A percentile compares a stretch with the other conserved stretches of the same genome.
Conservation (phyloP, 73 alveolate genomes). For the Paramecium octaurelia region DNA sequence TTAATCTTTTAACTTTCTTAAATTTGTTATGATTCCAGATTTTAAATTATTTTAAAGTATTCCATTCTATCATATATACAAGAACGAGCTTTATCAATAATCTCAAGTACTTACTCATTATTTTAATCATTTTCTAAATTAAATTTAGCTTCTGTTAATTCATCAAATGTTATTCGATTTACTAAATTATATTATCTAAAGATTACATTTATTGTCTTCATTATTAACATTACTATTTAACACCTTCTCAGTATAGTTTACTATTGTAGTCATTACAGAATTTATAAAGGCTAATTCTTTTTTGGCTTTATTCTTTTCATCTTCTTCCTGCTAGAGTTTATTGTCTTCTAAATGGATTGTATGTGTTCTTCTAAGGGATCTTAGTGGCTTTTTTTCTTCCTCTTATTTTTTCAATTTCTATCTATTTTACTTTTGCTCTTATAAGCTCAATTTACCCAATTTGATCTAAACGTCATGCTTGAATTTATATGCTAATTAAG, state of each 20-base stretch:
- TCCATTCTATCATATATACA: conserved; percentile 26
- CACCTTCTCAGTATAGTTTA: conserved; percentile 22
- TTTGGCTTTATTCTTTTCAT: background rate
- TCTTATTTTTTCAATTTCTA: background rate
- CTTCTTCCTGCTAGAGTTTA: background rate
- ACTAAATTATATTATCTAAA: background rate
- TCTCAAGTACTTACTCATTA: background rate
- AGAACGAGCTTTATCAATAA: background rate
- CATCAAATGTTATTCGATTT: conserved; percentile 14
- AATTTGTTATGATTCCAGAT: background rate
- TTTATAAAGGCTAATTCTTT: background rate
- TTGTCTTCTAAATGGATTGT: background rate
- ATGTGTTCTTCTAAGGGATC: conserved; percentile 11
- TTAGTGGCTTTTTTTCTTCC: conserved; percentile 8
- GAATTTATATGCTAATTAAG: background rate
- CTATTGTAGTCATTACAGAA: background rate
- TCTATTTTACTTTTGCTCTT: background rate
- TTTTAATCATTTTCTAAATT: background rate
- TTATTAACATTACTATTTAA: background rate
- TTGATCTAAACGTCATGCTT: background rate
- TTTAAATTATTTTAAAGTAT: background rate
- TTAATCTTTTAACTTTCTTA: background rate
- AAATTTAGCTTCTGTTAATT: background rate
- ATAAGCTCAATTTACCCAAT: background rate
- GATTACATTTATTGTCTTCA: conserved; percentile 19